These are phyloP conservation scores for Fagus crenata DNA, from an alignment of 306 rosid species.

Conservation along the genomic window DNA sequence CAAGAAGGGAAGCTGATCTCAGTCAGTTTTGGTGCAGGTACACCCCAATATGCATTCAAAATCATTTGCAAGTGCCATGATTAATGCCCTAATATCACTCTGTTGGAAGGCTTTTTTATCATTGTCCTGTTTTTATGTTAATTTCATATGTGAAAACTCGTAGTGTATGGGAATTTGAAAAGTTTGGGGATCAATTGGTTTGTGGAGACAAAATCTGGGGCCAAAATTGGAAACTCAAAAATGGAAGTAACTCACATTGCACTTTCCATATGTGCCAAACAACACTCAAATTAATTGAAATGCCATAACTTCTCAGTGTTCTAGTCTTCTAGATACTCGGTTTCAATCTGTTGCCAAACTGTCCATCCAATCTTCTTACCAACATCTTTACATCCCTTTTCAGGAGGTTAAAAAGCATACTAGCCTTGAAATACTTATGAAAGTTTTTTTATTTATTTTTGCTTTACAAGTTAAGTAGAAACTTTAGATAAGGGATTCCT, in stretches of 20 bases:
- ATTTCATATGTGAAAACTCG: not conserved
- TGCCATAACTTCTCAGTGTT: not conserved
- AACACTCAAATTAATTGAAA: not conserved
- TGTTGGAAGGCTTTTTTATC: not conserved
- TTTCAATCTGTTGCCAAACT: not conserved
- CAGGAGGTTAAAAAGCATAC: not conserved
- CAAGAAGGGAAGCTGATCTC: constrained; percentile 83
- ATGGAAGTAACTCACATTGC: not conserved
- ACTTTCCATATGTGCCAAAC: not conserved
- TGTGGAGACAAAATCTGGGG: not conserved
- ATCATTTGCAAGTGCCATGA: constrained; percentile 17
- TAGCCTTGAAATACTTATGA: not conserved
- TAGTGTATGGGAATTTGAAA: not conserved
- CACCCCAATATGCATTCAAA: constrained; percentile 22
- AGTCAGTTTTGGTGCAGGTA: constrained; percentile 91
- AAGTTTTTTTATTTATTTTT: not conserved
- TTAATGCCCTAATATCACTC: not conserved
- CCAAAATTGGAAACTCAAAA: not conserved
- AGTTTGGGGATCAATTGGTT: constrained; percentile 12
- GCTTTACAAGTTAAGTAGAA: not conserved
- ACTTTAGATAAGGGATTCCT: too few species aligned
- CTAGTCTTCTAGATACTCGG: not conserved
- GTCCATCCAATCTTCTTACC: not conserved
- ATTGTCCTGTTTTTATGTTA: not conserved
- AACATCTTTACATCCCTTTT: not conserved